These are phyloP conservation scores for Botryotinia narcissicola DNA, from an alignment of 2,329 filamentous ascomycete genomes.

Conservation along the genomic window DNA sequence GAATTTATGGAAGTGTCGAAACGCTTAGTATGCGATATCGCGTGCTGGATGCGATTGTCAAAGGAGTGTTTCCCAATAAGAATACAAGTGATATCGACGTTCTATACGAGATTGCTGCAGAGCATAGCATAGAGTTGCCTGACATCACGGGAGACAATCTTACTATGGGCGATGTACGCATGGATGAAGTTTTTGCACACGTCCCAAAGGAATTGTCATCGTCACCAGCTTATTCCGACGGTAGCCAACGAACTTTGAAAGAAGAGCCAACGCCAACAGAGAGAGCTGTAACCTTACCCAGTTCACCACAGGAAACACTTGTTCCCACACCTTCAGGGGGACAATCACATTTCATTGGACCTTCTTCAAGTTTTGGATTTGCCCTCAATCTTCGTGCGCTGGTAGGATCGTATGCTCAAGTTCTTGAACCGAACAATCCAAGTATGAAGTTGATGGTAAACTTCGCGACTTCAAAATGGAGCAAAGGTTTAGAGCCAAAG, in stretches of 20 bases:
- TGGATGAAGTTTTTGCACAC: conserved; percentile 33
- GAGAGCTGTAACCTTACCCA: conserved; percentile 17
- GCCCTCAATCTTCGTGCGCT: conserved; percentile 35
- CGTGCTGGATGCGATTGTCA: conserved; percentile 44
- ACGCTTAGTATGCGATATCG: conserved; percentile 45
- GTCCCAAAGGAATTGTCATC: conserved; percentile 24
- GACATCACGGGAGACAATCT: conserved; percentile 32
- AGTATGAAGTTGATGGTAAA: conserved; percentile 31
- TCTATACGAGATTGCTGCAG: conserved; percentile 42
- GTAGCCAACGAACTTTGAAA: conserved; percentile 7
- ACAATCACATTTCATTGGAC: conserved; percentile 37
- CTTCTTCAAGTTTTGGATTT: conserved; percentile 37
- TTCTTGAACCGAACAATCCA: conserved; percentile 31
- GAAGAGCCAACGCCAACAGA: conserved; percentile 8
- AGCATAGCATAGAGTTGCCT: conserved; percentile 42
- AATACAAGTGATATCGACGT: conserved; percentile 42
- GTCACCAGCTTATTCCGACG: conserved; percentile 25
- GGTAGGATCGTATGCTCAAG: conserved; percentile 35
- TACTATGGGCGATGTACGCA: conserved; percentile 27
- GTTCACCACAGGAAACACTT: conserved; percentile 31
- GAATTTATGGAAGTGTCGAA: conserved; percentile 47
- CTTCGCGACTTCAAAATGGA: conserved; percentile 35
- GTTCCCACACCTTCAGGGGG: conserved; percentile 32
- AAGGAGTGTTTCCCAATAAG: conserved; percentile 43
- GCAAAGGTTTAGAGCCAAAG: conserved; percentile 37